Evolutionary conservation across 2,329 filamentous ascomycete species (phyloP), one percentile per base, ranked within the genome.

Genomic region (Huntiella savannae): DNA sequence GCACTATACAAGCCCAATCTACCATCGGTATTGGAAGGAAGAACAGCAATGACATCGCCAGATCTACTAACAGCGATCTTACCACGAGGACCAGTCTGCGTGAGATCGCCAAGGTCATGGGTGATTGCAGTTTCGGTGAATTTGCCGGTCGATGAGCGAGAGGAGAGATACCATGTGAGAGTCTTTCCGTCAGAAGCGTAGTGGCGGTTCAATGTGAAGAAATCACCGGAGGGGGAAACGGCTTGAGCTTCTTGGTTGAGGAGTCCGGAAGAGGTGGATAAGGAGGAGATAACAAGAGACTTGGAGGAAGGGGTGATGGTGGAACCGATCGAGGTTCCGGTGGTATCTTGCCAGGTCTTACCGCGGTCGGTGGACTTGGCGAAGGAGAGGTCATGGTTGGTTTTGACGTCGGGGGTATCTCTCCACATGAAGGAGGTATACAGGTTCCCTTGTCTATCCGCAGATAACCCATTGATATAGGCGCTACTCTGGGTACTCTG

Each of bases 211-310:
- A 54, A 16, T 5, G 51, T 45, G 35, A 52, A 52, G 19, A 53
- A 51, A 10, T 49, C 43, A 5, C 53, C 53, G 2, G 13, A 17
- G 10, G 28, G 10, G 4, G 47, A 40, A 11, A 54, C 42, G 16
- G 51, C 43, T 47, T 54, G 53, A 5, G 49, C 50, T 43, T 54
- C 53, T 43, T 54, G 53, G 46, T 54, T 54, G n/a, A 54, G 47
- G 40, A 53, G 50, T 5, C 50, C 50, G 46, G 49, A 50, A 40
- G 49, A 47, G 40, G 53, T 50, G 2, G 51, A 49, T 15, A 54
- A 44, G 7, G 46, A 34, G 35, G 45, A 50, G n/a, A 51, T 49
- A 12, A 43, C 43, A 7, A 49, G 43, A 0, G 46, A 43, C 1
- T 11, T 5, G 39, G 45, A 32, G 39, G 15, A 6, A 1, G 16